Evolutionary conservation across 768 basidiomycete genomes (phyloP), one percentile per base, ranked within the genome.

Genomic region (Collybia nuda): DNA sequence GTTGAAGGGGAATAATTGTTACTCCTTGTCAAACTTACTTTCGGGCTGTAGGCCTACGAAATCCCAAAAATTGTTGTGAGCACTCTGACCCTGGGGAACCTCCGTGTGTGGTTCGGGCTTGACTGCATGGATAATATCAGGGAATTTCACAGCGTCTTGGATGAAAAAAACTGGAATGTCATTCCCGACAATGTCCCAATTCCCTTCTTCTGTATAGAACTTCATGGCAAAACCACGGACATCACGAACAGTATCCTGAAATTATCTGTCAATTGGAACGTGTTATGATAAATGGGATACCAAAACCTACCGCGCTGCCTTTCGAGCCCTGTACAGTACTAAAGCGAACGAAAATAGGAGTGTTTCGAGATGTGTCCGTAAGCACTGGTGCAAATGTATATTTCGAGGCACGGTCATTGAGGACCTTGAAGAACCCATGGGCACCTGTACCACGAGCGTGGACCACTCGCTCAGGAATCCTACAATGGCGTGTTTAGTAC

Each of bases 41-140:
- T 90, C 85, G 0, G 86, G 79, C 58, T 85, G 82, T 24, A 90
- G 72, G 38, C 81, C 79, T 35, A 83, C 83, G 57, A 87, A 93
- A 61, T 93, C 91, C 89, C 90, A 94, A 54, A 92, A 90, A 58
- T 88, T 91, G 69, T 93, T 90, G 61, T 93, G 90, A 1, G 86
- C 84, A 15, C 59, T 68, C 62, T 87, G 85, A 2, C 80, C 85
- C 43, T 79, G 78, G 2, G 86, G 86, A 0, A 88, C 77, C 56
- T 93, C 93, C 52, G 88, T 90, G 40, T 90, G 80, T 3, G 90
- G 91, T 62, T 93, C 90, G 1, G 92, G 90, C 62, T 90, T 87
- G 18, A 88, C 86, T 4, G 92, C 86, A 62, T 94, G 93, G 28
- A 93, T 74, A 45, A 94, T 68, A 60, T 95, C 92, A 12, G 88